Conservation (phyloP, 148 eudicot species). For the Amaranthus hypochondriacus region DNA sequence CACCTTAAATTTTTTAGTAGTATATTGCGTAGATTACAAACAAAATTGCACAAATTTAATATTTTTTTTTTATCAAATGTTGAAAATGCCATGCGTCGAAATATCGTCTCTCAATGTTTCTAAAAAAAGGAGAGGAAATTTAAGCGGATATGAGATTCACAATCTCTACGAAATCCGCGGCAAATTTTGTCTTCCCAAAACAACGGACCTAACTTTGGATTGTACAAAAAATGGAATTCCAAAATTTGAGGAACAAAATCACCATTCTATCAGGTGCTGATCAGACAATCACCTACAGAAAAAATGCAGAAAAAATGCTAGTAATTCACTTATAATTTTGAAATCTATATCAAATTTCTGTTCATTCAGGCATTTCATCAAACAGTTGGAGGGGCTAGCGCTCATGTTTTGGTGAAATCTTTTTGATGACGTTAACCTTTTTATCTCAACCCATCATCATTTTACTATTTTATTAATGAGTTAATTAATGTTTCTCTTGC, state of each 20-base stretch:
- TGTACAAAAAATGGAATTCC: neutral
- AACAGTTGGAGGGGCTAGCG: conserved; percentile 2
- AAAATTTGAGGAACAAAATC: neutral
- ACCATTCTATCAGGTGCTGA: neutral
- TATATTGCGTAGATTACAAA: too few relatives aligned
- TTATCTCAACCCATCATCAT: neutral
- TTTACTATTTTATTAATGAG: neutral
- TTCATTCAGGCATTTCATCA: conserved; percentile 15
- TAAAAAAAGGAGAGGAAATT: too few relatives aligned
- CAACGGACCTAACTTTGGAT: neutral
- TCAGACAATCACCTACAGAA: neutral
- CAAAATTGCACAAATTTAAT: too few relatives aligned
- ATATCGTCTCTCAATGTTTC: too few relatives aligned
- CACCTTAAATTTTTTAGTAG: too few relatives aligned
- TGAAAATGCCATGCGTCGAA: too few relatives aligned
- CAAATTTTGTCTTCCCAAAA: too few relatives aligned
- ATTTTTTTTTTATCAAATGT: too few relatives aligned
- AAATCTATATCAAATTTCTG: neutral
- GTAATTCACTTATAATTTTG: neutral
- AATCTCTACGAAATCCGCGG: too few relatives aligned
- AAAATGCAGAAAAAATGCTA: neutral
- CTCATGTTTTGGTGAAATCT: neutral
- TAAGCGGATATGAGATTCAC: too few relatives aligned
- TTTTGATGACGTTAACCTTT: neutral
- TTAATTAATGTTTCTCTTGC: neutral